A percentile compares a stretch with the other conserved stretches of the same genome.
These are phyloP conservation scores for Lodderomyces pseudojiufengensis DNA, from an alignment of 1,139 yeast species.

Conservation along the genomic window DNA sequence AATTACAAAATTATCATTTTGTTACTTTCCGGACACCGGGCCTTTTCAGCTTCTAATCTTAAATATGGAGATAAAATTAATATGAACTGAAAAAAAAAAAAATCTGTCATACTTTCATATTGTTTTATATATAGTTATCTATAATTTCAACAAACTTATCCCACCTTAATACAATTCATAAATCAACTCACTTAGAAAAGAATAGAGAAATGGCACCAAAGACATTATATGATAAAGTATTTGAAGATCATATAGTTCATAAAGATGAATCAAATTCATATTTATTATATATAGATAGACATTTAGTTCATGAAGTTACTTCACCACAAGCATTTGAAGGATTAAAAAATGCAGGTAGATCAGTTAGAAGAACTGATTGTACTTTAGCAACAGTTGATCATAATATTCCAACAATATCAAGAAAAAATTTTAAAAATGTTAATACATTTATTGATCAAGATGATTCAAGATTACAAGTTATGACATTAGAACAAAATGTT, in stretches of 20 bases:
- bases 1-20: too few species aligned
- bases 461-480: constrained; percentile 88
- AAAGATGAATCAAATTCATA: constrained; percentile 83
- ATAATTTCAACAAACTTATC: too few species aligned
- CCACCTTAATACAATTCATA: too few species aligned
- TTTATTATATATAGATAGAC: constrained; percentile 89
- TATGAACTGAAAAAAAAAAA: too few species aligned
- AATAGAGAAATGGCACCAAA: constrained; percentile 40
- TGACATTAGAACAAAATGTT: constrained; percentile 89
- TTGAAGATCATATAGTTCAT: constrained; percentile 90
- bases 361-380: constrained; percentile 89
- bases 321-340: constrained; percentile 99
- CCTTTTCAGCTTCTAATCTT: too few species aligned
- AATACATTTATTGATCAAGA: constrained; percentile 84
- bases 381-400: constrained; percentile 97
- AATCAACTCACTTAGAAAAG: too few species aligned
- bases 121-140: too few species aligned
- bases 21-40: too few species aligned
- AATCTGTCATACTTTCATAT: too few species aligned
- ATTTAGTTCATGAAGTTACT: constrained; percentile 95
- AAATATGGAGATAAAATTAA: too few species aligned
- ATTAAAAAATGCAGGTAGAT: constrained; percentile 77
- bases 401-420: constrained; percentile 89
- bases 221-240: constrained; percentile 94
- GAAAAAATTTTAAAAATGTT: constrained; percentile 69